phyloP scores from a whole-genome alignment of 2,329 filamentous ascomycete species.

The Colletotrichum gloeosporioides region DNA sequence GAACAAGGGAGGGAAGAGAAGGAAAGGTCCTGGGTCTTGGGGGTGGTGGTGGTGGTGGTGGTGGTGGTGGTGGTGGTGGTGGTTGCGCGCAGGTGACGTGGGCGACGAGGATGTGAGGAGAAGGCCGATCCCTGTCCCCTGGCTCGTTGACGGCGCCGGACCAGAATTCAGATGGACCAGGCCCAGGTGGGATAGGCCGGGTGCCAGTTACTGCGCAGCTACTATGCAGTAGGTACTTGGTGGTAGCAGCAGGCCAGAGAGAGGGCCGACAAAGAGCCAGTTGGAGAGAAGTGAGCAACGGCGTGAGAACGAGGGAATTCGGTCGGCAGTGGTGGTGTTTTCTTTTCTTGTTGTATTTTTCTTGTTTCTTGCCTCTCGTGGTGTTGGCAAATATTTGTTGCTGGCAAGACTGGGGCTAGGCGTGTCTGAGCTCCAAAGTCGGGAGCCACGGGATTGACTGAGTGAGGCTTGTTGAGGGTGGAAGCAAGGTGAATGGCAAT shows the following conservation, averaged over 20 bases:
- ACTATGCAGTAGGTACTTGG: no score
- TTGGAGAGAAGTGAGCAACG: background rate
- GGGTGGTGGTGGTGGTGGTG: no score
- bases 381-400: background rate
- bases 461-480: background rate
- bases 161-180: background rate
- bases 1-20: constrained; percentile 10
- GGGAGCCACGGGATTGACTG: background rate
- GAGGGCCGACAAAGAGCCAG: background rate
- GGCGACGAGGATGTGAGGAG: constrained; percentile 13
- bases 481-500: background rate
- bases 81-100: constrained; percentile 20
- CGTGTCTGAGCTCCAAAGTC: background rate
- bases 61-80: no score
- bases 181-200: background rate
- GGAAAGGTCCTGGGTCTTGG: background rate
- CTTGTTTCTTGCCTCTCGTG: background rate
- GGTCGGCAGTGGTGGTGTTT: background rate
- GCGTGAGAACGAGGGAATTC: background rate
- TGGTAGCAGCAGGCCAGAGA: background rate
- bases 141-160: background rate
- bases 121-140: constrained; percentile 3
- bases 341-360: background rate
- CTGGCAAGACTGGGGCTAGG: background rate
- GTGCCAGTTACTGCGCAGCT: background rate